A percentile compares a stretch with the other conserved stretches of the same genome.
phyloP scores from a whole-genome alignment of 148 eudicot species.

The Rhododendron vialii region DNA sequence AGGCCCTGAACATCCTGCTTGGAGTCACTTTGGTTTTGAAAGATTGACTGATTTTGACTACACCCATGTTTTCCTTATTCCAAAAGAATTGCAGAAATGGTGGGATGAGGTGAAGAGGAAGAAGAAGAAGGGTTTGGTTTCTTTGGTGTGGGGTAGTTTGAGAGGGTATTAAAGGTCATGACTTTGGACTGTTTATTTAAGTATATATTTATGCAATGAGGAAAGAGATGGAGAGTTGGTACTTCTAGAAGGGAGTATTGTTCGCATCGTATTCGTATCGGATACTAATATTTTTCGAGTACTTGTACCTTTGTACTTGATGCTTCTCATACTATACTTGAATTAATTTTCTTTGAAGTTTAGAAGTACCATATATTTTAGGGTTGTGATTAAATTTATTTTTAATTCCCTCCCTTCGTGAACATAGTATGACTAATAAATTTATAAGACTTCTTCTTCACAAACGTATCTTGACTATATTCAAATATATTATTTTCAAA shows the following conservation, averaged over 20 bases:
- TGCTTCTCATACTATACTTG: background rate
- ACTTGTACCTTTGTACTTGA: background rate
- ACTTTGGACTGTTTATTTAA: background rate
- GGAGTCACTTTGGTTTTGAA: constrained; percentile 22
- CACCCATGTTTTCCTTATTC: constrained; percentile 13
- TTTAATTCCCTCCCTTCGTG: background rate
- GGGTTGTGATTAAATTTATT: background rate
- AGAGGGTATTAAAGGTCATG: background rate
- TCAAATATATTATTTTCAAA: background rate
- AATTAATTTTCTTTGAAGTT: too few species aligned
- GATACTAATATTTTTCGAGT: background rate
- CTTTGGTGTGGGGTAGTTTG: background rate
- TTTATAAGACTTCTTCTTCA: background rate
- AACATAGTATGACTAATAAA: background rate
- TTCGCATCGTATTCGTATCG: background rate
- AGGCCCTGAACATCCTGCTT: constrained; percentile 24
- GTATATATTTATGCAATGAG: background rate
- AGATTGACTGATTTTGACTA: constrained; percentile 15
- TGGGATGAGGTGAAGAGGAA: background rate
- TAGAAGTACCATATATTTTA: too few species aligned
- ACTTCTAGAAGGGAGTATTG: background rate
- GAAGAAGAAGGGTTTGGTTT: background rate
- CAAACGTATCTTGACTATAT: background rate
- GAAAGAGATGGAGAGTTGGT: background rate
- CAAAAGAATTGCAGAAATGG: background rate